Evolutionary conservation across 192 early-diverging fungal species (phyloP).

Genomic region (Coemansia sp.): DNA sequence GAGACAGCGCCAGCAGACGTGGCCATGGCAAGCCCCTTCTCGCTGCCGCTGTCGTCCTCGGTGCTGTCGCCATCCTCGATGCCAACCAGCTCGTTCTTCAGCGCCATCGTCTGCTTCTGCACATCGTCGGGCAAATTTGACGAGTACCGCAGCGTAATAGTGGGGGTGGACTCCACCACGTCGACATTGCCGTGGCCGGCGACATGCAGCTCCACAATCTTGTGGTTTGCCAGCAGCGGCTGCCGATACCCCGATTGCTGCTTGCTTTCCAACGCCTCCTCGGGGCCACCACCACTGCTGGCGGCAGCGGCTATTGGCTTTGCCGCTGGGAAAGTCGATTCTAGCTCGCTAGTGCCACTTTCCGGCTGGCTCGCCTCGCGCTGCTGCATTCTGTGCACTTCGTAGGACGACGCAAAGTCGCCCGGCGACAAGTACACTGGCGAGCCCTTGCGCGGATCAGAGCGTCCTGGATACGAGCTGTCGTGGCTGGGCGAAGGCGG

Average conservation of each 20-base stretch:
- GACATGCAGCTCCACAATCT: conserved; percentile 46
- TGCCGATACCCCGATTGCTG: conserved; percentile 13
- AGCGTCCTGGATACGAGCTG: conserved; percentile 22
- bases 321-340: too few relatives aligned
- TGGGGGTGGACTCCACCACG: conserved; percentile 44
- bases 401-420: conserved; percentile 44
- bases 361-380: not conserved
- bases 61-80: conserved; percentile 32
- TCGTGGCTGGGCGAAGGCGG: conserved; percentile 14
- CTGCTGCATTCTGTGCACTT: conserved; percentile 26
- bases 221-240: conserved; percentile 36
- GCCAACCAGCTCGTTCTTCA: conserved; percentile 51
- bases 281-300: not conserved
- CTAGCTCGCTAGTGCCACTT: too few relatives aligned
- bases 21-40: too few relatives aligned
- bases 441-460: conserved; percentile 45
- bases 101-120: conserved; percentile 43
- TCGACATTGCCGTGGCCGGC: conserved; percentile 45
- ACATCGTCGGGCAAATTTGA: conserved; percentile 34
- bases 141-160: conserved; percentile 46
- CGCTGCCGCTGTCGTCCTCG: conserved; percentile 31
- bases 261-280: not conserved
- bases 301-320: too few relatives aligned
- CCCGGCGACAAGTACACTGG: conserved; percentile 44
- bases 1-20: too few relatives aligned